phyloP scores from a whole-genome alignment of 108 stramenopile genomes.

The Epipyxis sp. region DNA sequence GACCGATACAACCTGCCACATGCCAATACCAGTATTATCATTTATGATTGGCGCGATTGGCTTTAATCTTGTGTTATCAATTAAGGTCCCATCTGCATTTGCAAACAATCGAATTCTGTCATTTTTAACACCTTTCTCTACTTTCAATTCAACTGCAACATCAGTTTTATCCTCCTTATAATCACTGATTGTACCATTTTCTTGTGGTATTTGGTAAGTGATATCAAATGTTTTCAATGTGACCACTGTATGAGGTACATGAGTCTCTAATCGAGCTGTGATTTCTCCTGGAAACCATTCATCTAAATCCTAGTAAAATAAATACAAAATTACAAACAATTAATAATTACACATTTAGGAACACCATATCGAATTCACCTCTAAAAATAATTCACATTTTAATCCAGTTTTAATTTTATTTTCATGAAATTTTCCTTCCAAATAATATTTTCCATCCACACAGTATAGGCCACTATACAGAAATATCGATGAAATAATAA shows the following conservation, averaged over 20 bases:
- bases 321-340: neutral
- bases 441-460: neutral
- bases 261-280: neutral
- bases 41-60: neutral
- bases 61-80: neutral
- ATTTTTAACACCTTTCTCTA: neutral
- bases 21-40: neutral
- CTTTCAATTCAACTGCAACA: neutral
- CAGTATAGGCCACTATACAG: neutral
- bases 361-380: too few relatives aligned
- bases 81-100: neutral
- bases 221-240: neutral
- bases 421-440: constrained; percentile 13
- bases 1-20: neutral
- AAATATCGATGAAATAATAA: too few relatives aligned
- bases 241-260: neutral
- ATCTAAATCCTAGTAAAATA: constrained; percentile 1
- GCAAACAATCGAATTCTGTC: neutral
- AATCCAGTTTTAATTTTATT: neutral
- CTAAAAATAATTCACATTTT: constrained; percentile 21
- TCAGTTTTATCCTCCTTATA: too few relatives aligned
- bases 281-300: neutral
- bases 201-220: neutral
- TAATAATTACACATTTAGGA: neutral
- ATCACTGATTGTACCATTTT: too few relatives aligned